Evolutionary conservation across 1,284 basidiomycete genomes (phyloP), one percentile per base, ranked within the genome.

Genomic region (Meira miltonrushii): DNA sequence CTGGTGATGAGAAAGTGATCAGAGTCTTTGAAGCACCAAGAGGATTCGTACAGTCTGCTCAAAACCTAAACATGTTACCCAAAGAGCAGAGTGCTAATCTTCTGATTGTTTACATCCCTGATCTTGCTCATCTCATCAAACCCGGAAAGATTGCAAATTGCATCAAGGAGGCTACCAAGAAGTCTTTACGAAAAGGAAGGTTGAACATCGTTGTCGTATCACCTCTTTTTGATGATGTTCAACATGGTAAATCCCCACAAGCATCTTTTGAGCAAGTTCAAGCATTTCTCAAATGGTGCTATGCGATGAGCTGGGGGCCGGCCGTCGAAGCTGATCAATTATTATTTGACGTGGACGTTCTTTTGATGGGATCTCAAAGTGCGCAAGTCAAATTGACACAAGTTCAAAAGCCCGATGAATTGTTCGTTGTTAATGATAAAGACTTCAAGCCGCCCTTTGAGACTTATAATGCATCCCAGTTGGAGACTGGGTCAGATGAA

Each of bases 1-100:
- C 74, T 9, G 72, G 72, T 12, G 75, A 78, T 57, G 75, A 78
- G 50, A 78, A 78, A 61, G 68, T 78, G n/a, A 56, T 76, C 49
- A 67, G 75, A 12, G 64, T 75, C 37, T 78, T 78, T 61, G 58
- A 63, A 21, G 72, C 74, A 23, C 71, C 75, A 10, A 61, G 61
- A 6, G 58, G 63, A 3, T 78, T 78, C 47, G 66, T 78, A 9
- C 65, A 72, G 1, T 68, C 66, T 11, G 67, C 54, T n/a, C 13
- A 12, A 28, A 54, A 39, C 15, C 53, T 61, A 1, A 55, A 4
- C 7, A 17, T 8, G 19, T 13, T 17, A 9, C 13, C 12, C 7
- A 21, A 43, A 13, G 50, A 19, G 48, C 50, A 43, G 21, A 44
- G 2, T 15, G n/a, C 21, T 12, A 58, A 23, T 39, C 54, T 61